Percentiles rank a stretch among this genome's conserved stretches.
Conservation (phyloP, 495 filamentous ascomycete genomes). For the Aspergillus bridgeri region DNA sequence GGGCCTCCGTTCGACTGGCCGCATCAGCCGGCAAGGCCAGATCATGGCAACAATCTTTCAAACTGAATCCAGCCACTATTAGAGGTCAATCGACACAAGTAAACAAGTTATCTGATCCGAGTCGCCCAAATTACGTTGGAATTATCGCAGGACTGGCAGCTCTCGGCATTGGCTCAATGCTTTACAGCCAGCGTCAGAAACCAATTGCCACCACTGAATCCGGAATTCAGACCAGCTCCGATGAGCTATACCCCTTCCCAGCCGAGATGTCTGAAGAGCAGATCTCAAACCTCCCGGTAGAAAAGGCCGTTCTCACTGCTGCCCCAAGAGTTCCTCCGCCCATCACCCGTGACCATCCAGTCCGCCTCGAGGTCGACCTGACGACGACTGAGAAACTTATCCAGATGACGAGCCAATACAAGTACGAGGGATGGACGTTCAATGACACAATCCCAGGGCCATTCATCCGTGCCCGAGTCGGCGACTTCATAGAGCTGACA, state of each 20-base stretch:
- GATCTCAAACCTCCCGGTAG: constrained; percentile 4
- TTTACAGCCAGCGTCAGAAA: neutral
- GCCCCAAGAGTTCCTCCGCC: constrained; percentile 20
- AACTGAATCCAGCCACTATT: too few relatives aligned
- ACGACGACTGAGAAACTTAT: constrained; percentile 9
- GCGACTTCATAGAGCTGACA: constrained; percentile 17
- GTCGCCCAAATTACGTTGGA: neutral
- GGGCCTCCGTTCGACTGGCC: neutral
- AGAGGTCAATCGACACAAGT: neutral
- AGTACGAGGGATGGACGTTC: constrained; percentile 25
- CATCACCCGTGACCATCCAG: constrained; percentile 14
- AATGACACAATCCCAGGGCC: constrained; percentile 22
- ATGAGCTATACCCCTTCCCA: neutral
- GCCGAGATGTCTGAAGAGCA: neutral
- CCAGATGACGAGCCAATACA: constrained; percentile 17
- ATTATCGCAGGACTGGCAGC: neutral
- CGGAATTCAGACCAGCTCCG: neutral
- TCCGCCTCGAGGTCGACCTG: constrained; percentile 16
- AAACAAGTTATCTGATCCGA: neutral
- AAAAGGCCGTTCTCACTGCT: constrained; percentile 13
- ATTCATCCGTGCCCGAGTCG: constrained; percentile 20
- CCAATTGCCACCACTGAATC: neutral
- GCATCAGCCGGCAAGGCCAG: neutral
- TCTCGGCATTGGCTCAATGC: neutral
- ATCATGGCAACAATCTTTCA: neutral